Evolutionary conservation across 345 rosid species (phyloP).

Genomic region (Acer saccharum): DNA sequence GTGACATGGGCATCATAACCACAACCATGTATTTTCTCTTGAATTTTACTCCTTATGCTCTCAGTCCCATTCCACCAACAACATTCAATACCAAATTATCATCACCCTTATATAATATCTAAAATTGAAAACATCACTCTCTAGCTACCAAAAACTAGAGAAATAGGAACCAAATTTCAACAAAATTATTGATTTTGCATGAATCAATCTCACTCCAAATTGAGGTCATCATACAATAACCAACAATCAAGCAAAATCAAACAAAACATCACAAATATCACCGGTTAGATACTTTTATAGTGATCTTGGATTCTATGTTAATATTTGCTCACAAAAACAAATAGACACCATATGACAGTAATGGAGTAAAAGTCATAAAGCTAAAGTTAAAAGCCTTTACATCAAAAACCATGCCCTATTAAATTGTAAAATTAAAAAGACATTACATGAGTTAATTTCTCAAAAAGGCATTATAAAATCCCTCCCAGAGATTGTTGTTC

Average conservation of each 20-base stretch:
- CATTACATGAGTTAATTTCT: too few species aligned
- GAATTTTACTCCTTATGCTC: slow-evolving; percentile 65
- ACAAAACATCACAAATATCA: not conserved
- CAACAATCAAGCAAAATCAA: not conserved
- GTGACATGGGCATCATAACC: slow-evolving; percentile 87
- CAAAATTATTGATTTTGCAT: not conserved
- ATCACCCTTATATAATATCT: not conserved
- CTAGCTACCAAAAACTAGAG: not conserved
- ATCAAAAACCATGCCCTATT: too few species aligned
- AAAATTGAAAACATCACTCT: not conserved
- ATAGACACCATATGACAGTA: too few species aligned
- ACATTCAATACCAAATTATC: slow-evolving; percentile 9
- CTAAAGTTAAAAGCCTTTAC: too few species aligned
- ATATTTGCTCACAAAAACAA: too few species aligned
- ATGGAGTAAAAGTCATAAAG: too few species aligned
- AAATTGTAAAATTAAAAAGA: too few species aligned
- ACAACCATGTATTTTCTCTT: slow-evolving; percentile 90
- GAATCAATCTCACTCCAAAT: not conserved
- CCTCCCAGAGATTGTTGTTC: too few species aligned
- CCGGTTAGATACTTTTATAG: too few species aligned
- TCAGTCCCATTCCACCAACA: slow-evolving; percentile 74
- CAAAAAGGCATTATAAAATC: too few species aligned
- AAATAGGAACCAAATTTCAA: not conserved
- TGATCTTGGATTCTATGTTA: too few species aligned
- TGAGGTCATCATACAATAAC: not conserved